These are phyloP conservation scores for Beta corolliflora DNA, from an alignment of 179 eudicot species.

Conservation along the genomic window DNA sequence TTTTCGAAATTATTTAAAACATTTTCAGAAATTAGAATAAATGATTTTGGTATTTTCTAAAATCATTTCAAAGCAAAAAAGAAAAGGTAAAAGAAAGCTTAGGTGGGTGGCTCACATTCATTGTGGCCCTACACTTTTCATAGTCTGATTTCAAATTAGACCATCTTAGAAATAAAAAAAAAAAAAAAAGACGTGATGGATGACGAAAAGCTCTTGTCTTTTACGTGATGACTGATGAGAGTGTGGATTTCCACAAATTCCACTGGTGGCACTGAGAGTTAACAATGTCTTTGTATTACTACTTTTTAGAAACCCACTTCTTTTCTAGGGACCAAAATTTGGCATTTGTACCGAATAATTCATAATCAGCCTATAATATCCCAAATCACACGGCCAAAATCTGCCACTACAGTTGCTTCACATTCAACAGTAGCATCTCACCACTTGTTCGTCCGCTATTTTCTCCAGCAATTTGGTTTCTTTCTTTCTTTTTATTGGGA, in stretches of 20 bases:
- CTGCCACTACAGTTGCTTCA: not conserved
- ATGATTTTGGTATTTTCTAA: too few relatives aligned
- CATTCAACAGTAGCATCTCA: not conserved
- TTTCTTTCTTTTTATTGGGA: too few relatives aligned
- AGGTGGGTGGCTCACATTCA: too few relatives aligned
- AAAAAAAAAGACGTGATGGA: slow-evolving; percentile 2
- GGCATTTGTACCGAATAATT: too few relatives aligned
- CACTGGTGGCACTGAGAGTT: not conserved
- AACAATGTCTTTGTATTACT: not conserved
- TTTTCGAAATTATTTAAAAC: too few relatives aligned
- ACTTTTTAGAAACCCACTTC: not conserved
- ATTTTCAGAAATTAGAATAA: too few relatives aligned
- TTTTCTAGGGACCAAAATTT: not conserved
- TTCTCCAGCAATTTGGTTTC: not conserved
- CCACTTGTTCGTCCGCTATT: not conserved
- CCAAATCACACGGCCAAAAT: not conserved
- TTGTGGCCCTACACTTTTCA: too few relatives aligned
- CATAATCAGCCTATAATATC: not conserved
- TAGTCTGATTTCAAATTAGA: too few relatives aligned
- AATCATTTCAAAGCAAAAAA: too few relatives aligned
- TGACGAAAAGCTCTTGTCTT: slow-evolving; percentile 14
- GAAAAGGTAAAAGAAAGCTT: too few relatives aligned
- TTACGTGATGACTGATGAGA: not conserved
- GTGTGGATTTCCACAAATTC: too few relatives aligned
- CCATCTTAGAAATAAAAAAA: too few relatives aligned